Conservation (phyloP, 2,329 filamentous ascomycete species). For the Monosporascus sp. region DNA sequence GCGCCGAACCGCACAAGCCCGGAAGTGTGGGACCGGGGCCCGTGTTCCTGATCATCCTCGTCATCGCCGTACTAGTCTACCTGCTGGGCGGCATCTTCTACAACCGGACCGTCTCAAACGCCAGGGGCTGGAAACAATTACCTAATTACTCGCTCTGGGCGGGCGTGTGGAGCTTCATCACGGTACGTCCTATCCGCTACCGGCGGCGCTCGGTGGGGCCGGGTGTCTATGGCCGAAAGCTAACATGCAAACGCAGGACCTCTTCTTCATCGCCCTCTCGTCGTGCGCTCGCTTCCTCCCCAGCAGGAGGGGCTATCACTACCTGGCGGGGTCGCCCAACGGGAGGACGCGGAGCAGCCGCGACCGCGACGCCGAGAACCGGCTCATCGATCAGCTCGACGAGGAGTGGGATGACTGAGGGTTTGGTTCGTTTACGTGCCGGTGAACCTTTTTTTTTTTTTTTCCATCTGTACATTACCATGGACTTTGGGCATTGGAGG, state of each 20-base stretch:
- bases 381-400: conserved; percentile 90
- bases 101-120: conserved; percentile 89
- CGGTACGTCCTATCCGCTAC: conserved; percentile 48
- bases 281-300: conserved; percentile 65
- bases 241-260: conserved; percentile 40
- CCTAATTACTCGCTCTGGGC: conserved; percentile 94
- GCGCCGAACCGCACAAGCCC: conserved; percentile 63
- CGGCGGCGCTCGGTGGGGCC: too few species aligned
- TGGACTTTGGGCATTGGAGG: too few species aligned
- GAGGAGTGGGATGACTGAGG: conserved; percentile 88
- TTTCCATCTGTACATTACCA: too few species aligned
- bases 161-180: conserved; percentile 76
- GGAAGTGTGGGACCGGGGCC: conserved; percentile 65
- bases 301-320: conserved; percentile 59
- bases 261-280: conserved; percentile 63
- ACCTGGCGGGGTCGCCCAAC: conserved; percentile 51
- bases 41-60: conserved; percentile 82
- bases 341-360: conserved; percentile 34
- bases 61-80: conserved; percentile 76
- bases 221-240: neutral
- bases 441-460: too few species aligned
- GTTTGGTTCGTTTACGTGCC: neutral
- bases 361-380: conserved; percentile 76
- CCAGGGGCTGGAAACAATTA: conserved; percentile 89
- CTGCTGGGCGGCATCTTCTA: conserved; percentile 90